Base-by-base conservation (phyloP, 441 rosid species). In the Breynia disticha region DNA sequence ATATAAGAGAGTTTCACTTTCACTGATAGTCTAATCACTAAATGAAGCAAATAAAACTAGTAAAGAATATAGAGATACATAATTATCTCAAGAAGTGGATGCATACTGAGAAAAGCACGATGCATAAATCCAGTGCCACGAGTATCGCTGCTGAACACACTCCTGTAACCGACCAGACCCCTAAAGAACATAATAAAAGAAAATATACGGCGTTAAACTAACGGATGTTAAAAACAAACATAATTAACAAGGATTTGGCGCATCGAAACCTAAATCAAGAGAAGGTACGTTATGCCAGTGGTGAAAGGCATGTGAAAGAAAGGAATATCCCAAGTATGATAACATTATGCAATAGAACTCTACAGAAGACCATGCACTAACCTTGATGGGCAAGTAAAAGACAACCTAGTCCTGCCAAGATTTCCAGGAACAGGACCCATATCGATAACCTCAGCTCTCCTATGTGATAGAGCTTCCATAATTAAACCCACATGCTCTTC, bases 71-170 rank as follows among this genome's bases (percentile, higher is more conserved):
- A 39, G 47, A 11, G 59, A 35, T 43, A 37, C 1, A 64, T 15
- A 57, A 44, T 21, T 54, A 46, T 39, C 46, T 46, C 54, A 22
- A 56, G 48, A 16, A 46, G 45, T 69, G 70, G 22, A 64, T 44
- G 39, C 88, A 59, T 88, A 91, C 98, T 69, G 62, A 81, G 71
- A 72, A 91, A 91, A 75, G 98, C 95, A 59, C 98, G 89, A 54
- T 88, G 98, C 98, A 91, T 91, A 70, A 88, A 91, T 71, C 97
- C 95, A 62, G 90, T 79, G 76, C 98, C 98, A 63, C 95, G 94
- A 6, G 97, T 88, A 74, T 77, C 95, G 62, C 97, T 88, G 83
- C 95, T 91, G 80, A 91, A 91, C 69, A 88, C 87, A 76, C 91
- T 86, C 74, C 95, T 81, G 76, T 91, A 91, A 59, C 98, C 98